These are phyloP conservation scores for Boletus rubroflammeus DNA, from an alignment of 768 basidiomycete species.

Conservation along the genomic window DNA sequence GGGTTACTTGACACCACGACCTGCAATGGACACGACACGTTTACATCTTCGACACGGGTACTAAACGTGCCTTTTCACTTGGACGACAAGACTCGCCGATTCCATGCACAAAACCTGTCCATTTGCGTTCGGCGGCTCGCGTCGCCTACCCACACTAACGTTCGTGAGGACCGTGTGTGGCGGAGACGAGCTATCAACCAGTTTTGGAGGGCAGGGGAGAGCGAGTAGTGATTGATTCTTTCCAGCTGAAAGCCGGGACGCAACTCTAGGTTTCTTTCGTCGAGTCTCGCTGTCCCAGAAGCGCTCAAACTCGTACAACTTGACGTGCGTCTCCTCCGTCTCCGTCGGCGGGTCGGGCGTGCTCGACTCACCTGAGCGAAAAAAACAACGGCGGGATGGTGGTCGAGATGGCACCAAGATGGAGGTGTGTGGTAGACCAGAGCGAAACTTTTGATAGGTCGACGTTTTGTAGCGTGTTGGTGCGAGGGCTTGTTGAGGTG, in stretches of 20 bases:
- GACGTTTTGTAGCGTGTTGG: constrained; percentile 1
- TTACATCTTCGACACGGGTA: not conserved
- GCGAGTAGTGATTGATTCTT: not conserved
- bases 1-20: not conserved
- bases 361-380: constrained; percentile 12
- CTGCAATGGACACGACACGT: not conserved
- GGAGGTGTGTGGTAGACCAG: constrained; percentile 16
- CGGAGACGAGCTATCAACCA: not conserved
- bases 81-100: not conserved
- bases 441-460: constrained; percentile 11
- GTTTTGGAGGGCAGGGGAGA: not conserved
- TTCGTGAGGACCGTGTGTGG: not conserved
- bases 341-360: not conserved
- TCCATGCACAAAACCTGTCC: not conserved
- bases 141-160: not conserved
- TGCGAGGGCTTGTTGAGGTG: constrained; percentile 12
- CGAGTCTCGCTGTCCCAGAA: no score
- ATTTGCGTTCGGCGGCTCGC: not conserved
- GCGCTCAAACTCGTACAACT: constrained; percentile 2
- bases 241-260: not conserved
- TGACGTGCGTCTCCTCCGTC: constrained; percentile 10
- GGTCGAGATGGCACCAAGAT: not conserved
- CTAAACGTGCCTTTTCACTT: constrained; percentile 3
- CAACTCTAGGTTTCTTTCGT: no score
- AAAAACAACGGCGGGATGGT: no score